phyloP scores from a whole-genome alignment of 2,329 filamentous ascomycete species.

The Nemania sp. region DNA sequence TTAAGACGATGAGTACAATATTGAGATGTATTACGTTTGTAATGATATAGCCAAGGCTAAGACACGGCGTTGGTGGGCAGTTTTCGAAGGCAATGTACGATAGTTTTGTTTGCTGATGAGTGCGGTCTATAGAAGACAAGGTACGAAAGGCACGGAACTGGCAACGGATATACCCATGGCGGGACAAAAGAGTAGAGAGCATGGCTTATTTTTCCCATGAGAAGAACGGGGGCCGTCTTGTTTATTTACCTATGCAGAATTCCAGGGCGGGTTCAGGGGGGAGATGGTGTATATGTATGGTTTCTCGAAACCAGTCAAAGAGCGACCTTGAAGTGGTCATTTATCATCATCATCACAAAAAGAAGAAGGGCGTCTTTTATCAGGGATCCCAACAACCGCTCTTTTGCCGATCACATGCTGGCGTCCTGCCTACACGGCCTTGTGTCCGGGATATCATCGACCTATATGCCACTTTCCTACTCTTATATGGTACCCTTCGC shows the following conservation, averaged over 20 bases:
- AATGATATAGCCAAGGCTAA: slow-evolving; percentile 33
- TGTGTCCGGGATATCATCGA: slow-evolving; percentile 38
- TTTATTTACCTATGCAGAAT: slow-evolving; percentile 52
- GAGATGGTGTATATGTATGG: slow-evolving; percentile 38
- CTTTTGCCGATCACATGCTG: slow-evolving; percentile 33
- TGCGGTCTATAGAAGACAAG: slow-evolving; percentile 25
- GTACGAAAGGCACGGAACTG: slow-evolving; percentile 22
- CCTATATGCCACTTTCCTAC: slow-evolving; percentile 25
- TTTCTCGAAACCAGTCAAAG: slow-evolving; percentile 40
- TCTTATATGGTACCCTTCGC: slow-evolving; percentile 20
- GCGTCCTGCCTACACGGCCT: slow-evolving; percentile 39
- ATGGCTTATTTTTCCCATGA: slow-evolving; percentile 27
- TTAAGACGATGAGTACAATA: slow-evolving; percentile 25
- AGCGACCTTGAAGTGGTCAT: slow-evolving; percentile 32
- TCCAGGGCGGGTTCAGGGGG: slow-evolving; percentile 47
- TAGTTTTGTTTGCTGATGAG: slow-evolving; percentile 23
- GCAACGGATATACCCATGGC: slow-evolving; percentile 37
- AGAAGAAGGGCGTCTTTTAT: slow-evolving; percentile 30
- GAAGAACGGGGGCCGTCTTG: slow-evolving; percentile 38
- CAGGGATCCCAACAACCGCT: slow-evolving; percentile 36
- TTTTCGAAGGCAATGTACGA: slow-evolving; percentile 29
- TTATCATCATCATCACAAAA: slow-evolving; percentile 34
- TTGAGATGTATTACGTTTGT: slow-evolving; percentile 33
- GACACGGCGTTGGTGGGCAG: slow-evolving; percentile 19
- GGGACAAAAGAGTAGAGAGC: slow-evolving; percentile 28